A percentile compares a stretch with the other conserved stretches of the same genome.
phyloP scores from a whole-genome alignment of 495 filamentous ascomycete species.

The Astrothelium macrocarpum region DNA sequence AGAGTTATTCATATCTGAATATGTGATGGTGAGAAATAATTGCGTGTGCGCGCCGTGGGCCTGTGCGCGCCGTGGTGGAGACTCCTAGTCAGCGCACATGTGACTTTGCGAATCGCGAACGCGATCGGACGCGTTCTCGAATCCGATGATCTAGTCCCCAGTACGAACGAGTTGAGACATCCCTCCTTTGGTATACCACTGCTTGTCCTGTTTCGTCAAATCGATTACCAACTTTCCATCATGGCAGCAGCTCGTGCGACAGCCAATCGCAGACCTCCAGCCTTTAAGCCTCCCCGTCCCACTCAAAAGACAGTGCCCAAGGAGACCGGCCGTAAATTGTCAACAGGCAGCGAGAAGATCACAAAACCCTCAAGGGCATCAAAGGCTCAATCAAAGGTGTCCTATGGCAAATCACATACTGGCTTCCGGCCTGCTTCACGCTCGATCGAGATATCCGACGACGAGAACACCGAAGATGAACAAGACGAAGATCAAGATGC shows the following conservation, averaged over 20 bases:
- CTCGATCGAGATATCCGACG: background rate
- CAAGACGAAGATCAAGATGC: constrained; percentile 1
- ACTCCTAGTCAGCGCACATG: background rate
- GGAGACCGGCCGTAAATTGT: background rate
- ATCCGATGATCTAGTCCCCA: too few relatives aligned
- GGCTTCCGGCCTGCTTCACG: background rate
- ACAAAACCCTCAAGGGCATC: background rate
- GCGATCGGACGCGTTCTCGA: too few relatives aligned
- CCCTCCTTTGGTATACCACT: too few relatives aligned
- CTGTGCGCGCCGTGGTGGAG: too few relatives aligned
- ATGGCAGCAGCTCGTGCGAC: constrained; percentile 6
- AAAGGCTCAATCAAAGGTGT: background rate
- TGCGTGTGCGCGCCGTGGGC: too few relatives aligned
- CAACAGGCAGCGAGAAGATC: background rate
- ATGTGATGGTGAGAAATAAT: too few relatives aligned
- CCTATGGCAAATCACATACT: background rate
- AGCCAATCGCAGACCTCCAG: constrained; percentile 20
- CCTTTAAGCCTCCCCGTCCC: constrained; percentile 23
- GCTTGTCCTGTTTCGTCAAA: too few relatives aligned
- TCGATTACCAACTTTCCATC: too few relatives aligned
- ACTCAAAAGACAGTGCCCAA: constrained; percentile 11
- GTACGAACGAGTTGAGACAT: too few relatives aligned
- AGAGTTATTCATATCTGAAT: too few relatives aligned
- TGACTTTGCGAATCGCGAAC: background rate
- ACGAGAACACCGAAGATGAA: constrained; percentile 12